Evolutionary conservation across 768 basidiomycete genomes (phyloP).

Genomic region (Psilocybe azurescens): DNA sequence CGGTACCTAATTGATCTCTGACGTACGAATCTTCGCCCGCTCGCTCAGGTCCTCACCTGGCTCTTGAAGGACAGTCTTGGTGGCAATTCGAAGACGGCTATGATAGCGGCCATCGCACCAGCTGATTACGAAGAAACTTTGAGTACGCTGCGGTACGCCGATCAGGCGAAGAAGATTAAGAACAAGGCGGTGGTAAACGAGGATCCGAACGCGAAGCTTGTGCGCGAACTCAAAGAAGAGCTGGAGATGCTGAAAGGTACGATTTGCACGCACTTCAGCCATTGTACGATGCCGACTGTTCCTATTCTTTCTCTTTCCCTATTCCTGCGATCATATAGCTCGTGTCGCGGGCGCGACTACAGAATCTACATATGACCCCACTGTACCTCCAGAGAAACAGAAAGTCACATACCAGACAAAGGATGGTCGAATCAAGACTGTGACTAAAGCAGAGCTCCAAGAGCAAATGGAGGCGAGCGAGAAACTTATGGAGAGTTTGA

Average conservation of each 20-base stretch:
- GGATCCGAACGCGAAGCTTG: constrained; percentile 98
- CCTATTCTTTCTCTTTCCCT: constrained; percentile 16
- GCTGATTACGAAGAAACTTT: constrained; percentile 98
- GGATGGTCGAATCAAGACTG: constrained; percentile 92
- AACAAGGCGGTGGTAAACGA: constrained; percentile 99
- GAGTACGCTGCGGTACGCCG: constrained; percentile 96
- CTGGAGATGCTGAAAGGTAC: constrained; percentile 87
- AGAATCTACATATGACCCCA: constrained; percentile 86
- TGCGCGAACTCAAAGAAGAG: constrained; percentile 98
- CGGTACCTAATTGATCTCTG: constrained; percentile 9
- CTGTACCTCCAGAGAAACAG: constrained; percentile 91
- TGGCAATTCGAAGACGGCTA: constrained; percentile 97
- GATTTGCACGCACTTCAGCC: constrained; percentile 34
- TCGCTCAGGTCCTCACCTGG: constrained; percentile 89
- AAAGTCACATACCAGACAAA: constrained; percentile 94
- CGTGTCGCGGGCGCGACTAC: constrained; percentile 72
- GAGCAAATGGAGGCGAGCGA: constrained; percentile 96
- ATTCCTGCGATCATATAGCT: constrained; percentile 43
- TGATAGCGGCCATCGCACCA: constrained; percentile 99
- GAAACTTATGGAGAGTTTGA: constrained; percentile 91
- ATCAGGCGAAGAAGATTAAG: constrained; percentile 99
- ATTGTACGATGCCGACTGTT: constrained; percentile 17
- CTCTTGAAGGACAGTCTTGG: constrained; percentile 96
- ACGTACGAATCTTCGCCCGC: constrained; percentile 11
- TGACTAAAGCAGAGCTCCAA: constrained; percentile 96